phyloP scores from a whole-genome alignment of 352 stramenopile genomes.

The Pythium scleroteichum region DNA sequence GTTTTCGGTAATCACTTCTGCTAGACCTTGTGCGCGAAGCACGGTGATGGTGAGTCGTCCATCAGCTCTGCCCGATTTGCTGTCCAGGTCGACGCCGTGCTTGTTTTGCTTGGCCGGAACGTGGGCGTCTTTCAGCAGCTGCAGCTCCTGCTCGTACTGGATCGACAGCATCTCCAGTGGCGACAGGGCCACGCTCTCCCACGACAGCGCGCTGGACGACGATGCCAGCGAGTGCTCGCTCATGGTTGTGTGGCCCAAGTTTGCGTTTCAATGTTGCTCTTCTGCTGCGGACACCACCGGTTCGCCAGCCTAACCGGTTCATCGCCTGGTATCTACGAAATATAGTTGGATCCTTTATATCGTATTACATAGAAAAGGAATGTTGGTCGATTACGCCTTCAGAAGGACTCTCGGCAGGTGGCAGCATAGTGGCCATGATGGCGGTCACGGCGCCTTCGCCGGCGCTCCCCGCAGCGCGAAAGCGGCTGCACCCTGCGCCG shows the following conservation, averaged over 20 bases:
- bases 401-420: neutral
- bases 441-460: constrained; percentile 5
- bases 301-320: neutral
- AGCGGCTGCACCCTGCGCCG: neutral
- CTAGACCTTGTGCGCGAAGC: constrained; percentile 40
- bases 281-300: neutral
- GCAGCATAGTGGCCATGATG: neutral
- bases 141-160: constrained; percentile 69
- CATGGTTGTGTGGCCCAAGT: constrained; percentile 28
- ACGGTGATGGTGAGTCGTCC: constrained; percentile 58
- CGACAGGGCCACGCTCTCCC: constrained; percentile 79
- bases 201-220: constrained; percentile 65
- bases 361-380: constrained; percentile 13
- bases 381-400: constrained; percentile 22
- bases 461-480: constrained; percentile 1
- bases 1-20: constrained; percentile 34
- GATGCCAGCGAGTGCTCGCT: constrained; percentile 31
- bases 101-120: constrained; percentile 60
- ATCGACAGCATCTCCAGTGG: constrained; percentile 69
- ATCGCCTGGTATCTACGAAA: too few species aligned
- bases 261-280: constrained; percentile 23
- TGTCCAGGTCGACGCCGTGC: constrained; percentile 69
- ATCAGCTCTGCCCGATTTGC: constrained; percentile 53
- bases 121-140: constrained; percentile 48
- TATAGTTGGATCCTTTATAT: neutral